A percentile compares a stretch with the other conserved stretches of the same genome.
These are phyloP conservation scores for Tricholoma sp. DNA, from an alignment of 768 basidiomycete genomes.

Conservation along the genomic window DNA sequence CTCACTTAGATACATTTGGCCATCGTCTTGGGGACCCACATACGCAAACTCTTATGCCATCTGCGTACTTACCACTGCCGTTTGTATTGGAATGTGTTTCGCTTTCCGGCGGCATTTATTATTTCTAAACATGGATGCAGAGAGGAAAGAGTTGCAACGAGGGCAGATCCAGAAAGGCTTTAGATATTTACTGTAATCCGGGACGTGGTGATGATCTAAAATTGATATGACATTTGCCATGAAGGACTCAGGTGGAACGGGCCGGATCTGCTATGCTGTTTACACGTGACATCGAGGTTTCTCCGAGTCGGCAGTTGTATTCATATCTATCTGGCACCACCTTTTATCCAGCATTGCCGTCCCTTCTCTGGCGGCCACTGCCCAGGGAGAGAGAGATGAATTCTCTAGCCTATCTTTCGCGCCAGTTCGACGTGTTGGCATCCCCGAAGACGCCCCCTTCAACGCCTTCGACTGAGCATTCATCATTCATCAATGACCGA, in stretches of 20 bases:
- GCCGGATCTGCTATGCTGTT: background rate
- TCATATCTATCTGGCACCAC: constrained; percentile 9
- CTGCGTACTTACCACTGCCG: constrained; percentile 55
- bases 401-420: constrained; percentile 74
- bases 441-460: constrained; percentile 54
- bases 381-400: constrained; percentile 48
- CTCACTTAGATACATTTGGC: constrained; percentile 56
- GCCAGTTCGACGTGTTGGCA: constrained; percentile 75
- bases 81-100: constrained; percentile 49
- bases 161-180: constrained; percentile 31
- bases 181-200: constrained; percentile 43
- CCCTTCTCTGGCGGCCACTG: constrained; percentile 7
- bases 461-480: constrained; percentile 40
- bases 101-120: constrained; percentile 39
- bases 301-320: too few species aligned
- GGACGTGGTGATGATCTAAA: background rate
- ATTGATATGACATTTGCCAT: too few species aligned
- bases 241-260: too few species aligned
- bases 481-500: constrained; percentile 23
- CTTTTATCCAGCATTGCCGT: background rate
- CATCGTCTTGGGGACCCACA: constrained; percentile 57
- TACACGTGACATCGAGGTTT: too few species aligned
- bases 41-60: constrained; percentile 69
- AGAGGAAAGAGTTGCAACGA: constrained; percentile 22
- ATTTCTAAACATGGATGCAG: constrained; percentile 36